Conservation (phyloP, 768 basidiomycete genomes). For the Lepiota brunneoincarnata region DNA sequence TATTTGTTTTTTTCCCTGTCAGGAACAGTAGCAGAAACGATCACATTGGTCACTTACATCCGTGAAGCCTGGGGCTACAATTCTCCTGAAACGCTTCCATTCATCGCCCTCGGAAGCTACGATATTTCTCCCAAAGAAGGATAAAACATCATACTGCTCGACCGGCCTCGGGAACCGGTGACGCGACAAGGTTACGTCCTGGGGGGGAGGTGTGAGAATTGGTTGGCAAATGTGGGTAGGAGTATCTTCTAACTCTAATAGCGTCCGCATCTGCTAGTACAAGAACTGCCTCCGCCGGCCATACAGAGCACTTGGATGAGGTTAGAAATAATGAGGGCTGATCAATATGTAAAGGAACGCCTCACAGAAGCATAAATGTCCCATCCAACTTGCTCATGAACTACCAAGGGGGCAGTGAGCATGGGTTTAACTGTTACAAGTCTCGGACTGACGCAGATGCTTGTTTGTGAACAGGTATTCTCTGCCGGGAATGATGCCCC, state of each 20-base stretch:
- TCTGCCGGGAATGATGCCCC: not conserved
- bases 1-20: conserved; percentile 18
- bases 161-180: conserved; percentile 56
- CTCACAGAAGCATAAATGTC: not conserved
- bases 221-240: too few relatives aligned
- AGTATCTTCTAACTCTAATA: too few relatives aligned
- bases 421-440: not conserved
- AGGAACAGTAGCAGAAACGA: not conserved
- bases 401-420: not conserved
- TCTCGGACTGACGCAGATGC: not conserved
- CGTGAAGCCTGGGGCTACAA: conserved; percentile 60
- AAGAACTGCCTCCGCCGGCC: not conserved
- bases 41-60: conserved; percentile 35
- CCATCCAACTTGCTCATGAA: not conserved
- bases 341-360: conserved; percentile 13
- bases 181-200: conserved; percentile 50
- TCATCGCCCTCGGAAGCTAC: conserved; percentile 59
- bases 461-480: not conserved
- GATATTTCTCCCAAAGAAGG: conserved; percentile 58
- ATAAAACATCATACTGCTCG: conserved; percentile 39
- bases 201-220: not conserved
- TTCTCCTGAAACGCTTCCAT: conserved; percentile 64
- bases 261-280: too few relatives aligned
- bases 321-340: conserved; percentile 18
- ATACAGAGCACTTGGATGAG: not conserved